Evolutionary conservation across 208 protist species (phyloP).

Genomic region (Crithidia thermophila): DNA sequence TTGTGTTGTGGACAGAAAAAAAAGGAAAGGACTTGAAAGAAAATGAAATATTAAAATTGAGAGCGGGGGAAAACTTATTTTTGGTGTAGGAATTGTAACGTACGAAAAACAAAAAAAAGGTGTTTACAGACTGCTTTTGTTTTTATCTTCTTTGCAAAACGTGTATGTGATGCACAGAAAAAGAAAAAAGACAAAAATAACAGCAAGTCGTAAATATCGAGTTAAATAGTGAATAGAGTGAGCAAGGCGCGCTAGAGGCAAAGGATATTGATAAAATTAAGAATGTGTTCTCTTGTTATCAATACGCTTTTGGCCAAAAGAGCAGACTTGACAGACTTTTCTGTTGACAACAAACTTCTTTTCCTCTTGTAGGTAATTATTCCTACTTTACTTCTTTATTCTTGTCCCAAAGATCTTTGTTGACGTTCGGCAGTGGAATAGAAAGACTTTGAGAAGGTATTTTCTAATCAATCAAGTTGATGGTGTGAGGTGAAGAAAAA

Average conservation of each 20-base stretch:
- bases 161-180: neutral
- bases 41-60: neutral
- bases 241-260: no score
- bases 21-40: neutral
- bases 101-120: neutral
- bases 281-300: no score
- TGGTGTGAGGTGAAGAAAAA: neutral
- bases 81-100: no score
- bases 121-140: no score
- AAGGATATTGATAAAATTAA: no score
- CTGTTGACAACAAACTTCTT: no score
- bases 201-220: neutral
- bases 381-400: no score
- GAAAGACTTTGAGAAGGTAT: neutral
- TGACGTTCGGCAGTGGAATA: no score
- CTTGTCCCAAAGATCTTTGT: neutral
- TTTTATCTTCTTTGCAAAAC: neutral
- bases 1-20: slow-evolving; percentile 3
- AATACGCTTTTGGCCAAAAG: no score
- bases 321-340: no score
- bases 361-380: no score
- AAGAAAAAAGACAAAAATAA: neutral
- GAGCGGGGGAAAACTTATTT: no score
- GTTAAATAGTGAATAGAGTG: neutral
- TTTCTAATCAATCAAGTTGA: neutral